Evolutionary conservation across 192 early-diverging fungal genomes (phyloP).

Genomic region (Physocladia obscura): DNA sequence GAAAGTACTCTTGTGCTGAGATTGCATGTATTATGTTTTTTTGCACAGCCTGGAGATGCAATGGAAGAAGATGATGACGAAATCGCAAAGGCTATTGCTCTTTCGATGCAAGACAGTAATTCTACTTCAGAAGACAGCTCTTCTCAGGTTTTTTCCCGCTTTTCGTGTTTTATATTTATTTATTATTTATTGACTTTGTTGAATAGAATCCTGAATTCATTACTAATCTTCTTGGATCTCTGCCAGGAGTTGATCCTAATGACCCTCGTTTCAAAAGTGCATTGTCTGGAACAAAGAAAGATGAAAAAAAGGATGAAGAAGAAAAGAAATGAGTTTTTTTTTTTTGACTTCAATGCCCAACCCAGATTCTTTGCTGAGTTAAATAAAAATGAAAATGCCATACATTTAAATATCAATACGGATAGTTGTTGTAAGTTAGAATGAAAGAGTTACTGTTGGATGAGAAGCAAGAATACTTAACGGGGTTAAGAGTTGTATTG

Average conservation of each 20-base stretch:
- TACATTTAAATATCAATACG: no score
- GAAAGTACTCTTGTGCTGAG: no score
- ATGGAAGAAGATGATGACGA: constrained; percentile 26
- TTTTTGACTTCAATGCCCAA: no score
- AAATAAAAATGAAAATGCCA: no score
- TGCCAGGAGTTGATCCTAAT: constrained; percentile 85
- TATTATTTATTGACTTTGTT: neutral
- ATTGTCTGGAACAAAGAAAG: constrained; percentile 27
- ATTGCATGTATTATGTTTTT: no score
- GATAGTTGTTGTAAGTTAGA: no score
- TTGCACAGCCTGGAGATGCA: no score
- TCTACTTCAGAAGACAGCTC: neutral
- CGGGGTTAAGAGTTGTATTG: no score
- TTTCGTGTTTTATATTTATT: neutral
- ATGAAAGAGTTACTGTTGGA: no score
- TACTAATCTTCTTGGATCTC: constrained; percentile 70
- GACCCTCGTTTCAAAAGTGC: constrained; percentile 79
- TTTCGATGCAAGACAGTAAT: constrained; percentile 13
- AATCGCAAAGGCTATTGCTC: constrained; percentile 21
- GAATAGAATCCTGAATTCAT: constrained; percentile 43
- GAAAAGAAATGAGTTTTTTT: neutral
- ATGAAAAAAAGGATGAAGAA: constrained; percentile 1
- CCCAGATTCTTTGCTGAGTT: no score
- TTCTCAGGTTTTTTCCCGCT: constrained; percentile 15
- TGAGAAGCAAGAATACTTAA: no score